phyloP scores from a whole-genome alignment of 345 rosid genomes.

The Populus euphratica region DNA sequence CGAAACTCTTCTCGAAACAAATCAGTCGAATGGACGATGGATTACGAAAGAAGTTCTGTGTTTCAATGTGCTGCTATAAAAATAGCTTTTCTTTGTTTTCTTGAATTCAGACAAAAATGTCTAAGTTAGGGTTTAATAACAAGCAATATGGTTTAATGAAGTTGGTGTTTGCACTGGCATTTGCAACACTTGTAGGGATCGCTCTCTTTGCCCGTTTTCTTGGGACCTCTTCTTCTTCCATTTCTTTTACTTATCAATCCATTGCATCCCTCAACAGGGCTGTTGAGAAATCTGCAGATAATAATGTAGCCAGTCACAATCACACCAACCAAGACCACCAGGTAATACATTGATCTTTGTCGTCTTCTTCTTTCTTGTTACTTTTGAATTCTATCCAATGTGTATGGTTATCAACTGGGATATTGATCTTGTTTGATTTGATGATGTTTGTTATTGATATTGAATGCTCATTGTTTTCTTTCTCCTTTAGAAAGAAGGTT shows the following conservation, averaged over 20 bases:
- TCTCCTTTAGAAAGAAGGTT: slow-evolving; percentile 30
- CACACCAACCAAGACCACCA: slow-evolving; percentile 1
- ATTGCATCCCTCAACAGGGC: slow-evolving; percentile 40
- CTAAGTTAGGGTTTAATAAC: slow-evolving; percentile 15
- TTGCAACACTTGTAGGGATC: slow-evolving; percentile 34
- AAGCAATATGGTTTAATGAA: slow-evolving; percentile 28
- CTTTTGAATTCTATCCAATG: background rate
- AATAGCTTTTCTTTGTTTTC: slow-evolving; percentile 10
- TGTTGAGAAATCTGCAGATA: slow-evolving; percentile 24
- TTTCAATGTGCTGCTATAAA: background rate
- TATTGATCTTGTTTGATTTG: background rate
- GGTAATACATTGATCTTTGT: slow-evolving; percentile 19
- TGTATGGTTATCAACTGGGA: background rate
- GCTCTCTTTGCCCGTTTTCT: slow-evolving; percentile 40
- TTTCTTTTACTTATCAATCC: slow-evolving; percentile 27
- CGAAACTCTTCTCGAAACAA: slow-evolving; percentile 24
- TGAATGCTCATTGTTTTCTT: background rate
- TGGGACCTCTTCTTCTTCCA: slow-evolving; percentile 43
- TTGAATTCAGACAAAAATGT: slow-evolving; percentile 33
- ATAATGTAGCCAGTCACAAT: slow-evolving; percentile 21
- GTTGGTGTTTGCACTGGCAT: slow-evolving; percentile 29
- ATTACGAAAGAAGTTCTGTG: background rate
- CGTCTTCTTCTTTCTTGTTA: background rate
- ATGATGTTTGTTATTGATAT: background rate
- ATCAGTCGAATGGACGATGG: background rate